Base-by-base conservation (phyloP, 257 asterid species). In the Salvia splendens region DNA sequence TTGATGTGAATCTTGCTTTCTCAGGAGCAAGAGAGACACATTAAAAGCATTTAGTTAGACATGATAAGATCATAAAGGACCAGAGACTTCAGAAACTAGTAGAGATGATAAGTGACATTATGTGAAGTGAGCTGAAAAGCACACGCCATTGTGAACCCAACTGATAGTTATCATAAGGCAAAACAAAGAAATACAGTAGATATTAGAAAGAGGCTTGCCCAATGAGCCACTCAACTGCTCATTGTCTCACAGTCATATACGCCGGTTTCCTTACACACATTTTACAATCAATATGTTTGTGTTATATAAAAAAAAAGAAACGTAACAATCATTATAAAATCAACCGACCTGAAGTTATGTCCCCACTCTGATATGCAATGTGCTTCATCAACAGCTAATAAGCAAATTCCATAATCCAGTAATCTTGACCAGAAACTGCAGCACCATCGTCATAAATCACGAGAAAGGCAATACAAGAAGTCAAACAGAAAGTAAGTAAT, bases 341-440 rank as follows among this genome's bases (percentile, higher is more conserved):
- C 8, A 5, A 63, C 85, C 61, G 38, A 83, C 97, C 98, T 85
- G 88, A 92, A 92, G 81, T 82, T 79, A 59, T 92, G 98, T 54
- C 98, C 98, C 98, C 98, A 92, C 79, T 92, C 97, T 24, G 98
- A 92, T 73, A 92, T 92, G 83, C 98, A 92, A 73, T 92, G 98
- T 67, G 96, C 98, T 82, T 92, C 98, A 65, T 92, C 98, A 80
- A 92, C 95, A 77, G 98, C 97, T 81, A 92, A 68, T 51, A 92
- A 87, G 75, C 96, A 84, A 57, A 92, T 85, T 75, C 98, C 98
- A 4, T 79, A 74, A 50, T 78, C 72, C 40, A 81, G 81, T 79
- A 89, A 73, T 73, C 84, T 85, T 70, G 92, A 77, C 98, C 98
- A 92, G 82, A 92, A 92, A 80, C 98, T 92, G 96, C 84, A 82